phyloP scores from a whole-genome alignment of 1,284 basidiomycete species.

The Xerocomus cyaneibrunnescens region DNA sequence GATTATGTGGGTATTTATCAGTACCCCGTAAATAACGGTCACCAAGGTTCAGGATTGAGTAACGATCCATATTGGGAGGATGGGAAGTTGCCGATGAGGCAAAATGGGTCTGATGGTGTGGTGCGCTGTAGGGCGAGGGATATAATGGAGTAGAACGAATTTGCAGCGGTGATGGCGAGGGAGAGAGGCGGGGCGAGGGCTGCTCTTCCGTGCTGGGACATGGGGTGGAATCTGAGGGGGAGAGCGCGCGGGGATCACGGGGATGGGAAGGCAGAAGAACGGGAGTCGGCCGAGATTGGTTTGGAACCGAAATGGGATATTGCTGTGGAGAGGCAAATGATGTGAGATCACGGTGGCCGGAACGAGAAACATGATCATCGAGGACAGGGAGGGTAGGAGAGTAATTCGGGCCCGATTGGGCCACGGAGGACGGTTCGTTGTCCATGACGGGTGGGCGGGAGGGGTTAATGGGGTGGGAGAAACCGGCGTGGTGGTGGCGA shows the following conservation, averaged over 20 bases:
- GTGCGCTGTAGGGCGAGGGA: constrained; percentile 44
- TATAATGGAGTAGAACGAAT: constrained; percentile 39
- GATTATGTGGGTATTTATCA: constrained; percentile 42
- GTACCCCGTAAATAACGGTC: constrained; percentile 38
- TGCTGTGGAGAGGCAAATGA: constrained; percentile 14
- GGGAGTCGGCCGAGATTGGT: constrained; percentile 15
- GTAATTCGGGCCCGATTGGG: constrained; percentile 17
- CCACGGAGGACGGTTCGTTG: background rate
- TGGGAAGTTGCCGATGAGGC: constrained; percentile 39
- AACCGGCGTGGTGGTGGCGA: background rate
- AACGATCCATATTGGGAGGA: constrained; percentile 39
- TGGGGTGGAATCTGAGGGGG: constrained; percentile 5
- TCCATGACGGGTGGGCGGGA: constrained; percentile 10
- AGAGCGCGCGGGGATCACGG: background rate
- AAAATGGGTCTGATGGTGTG: constrained; percentile 45
- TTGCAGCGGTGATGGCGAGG: constrained; percentile 46
- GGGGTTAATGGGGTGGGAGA: constrained; percentile 1
- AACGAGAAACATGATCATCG: constrained; percentile 16
- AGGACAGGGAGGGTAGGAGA: constrained; percentile 6
- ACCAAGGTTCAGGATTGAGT: constrained; percentile 35
- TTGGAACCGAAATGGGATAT: constrained; percentile 14
- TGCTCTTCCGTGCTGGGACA: constrained; percentile 7
- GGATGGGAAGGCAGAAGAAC: constrained; percentile 7
- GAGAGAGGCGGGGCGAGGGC: constrained; percentile 33
- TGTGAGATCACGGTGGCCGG: constrained; percentile 14